Evolutionary conservation across 2,329 filamentous ascomycete genomes (phyloP), one percentile per base, ranked within the genome.

Genomic region (Chrysoporthe cubensis): DNA sequence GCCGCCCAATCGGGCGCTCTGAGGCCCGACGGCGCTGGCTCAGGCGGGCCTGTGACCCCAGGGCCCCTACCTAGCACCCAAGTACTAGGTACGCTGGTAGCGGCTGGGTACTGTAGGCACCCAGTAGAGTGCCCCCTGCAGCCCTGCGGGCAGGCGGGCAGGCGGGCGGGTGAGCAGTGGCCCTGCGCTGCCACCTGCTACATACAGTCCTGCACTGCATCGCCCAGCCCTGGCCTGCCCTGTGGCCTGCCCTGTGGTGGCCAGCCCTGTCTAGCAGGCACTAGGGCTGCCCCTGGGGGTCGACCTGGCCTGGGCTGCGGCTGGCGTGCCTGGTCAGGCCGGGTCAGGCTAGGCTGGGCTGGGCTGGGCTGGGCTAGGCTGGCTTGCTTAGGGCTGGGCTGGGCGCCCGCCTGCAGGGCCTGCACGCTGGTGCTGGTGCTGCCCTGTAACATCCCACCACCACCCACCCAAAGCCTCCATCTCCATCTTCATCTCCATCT

Each of bases 1-100:
- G 21, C 54, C 13, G 32, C 8, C 54, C 54, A 57, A 57, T 57
- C 54, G 54, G 54, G 54, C 26, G 37, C 21, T 57, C 37, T 37
- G 26, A 26, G 32, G 54, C 21, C 9, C 26, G 26, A 37, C 26
- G n/a, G 50, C 21, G n/a, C 18, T 60, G 40, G 26, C 48, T 4
- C 26, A 37, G 42, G 57, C 44, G 34, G 57, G 40, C 16, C 50
- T 5, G 18, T 54, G 26, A 2, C 26, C 26, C 26, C 26, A 26
- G 26, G 26, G 26, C 26, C 26, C 26, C 26, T 26, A 26, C 26
- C 26, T 26, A 26, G 26, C 26, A 26, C 26, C 26, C 26, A 0
- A 26, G 26, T 2, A 26, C 26, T 26, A 2, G 26, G 26, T 26
- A 26, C 26, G 26, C 26, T 26, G 26, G 26, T 26, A 26, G 26